phyloP scores from a whole-genome alignment of 208 protist genomes.

The Wallacemonas rigidus region DNA sequence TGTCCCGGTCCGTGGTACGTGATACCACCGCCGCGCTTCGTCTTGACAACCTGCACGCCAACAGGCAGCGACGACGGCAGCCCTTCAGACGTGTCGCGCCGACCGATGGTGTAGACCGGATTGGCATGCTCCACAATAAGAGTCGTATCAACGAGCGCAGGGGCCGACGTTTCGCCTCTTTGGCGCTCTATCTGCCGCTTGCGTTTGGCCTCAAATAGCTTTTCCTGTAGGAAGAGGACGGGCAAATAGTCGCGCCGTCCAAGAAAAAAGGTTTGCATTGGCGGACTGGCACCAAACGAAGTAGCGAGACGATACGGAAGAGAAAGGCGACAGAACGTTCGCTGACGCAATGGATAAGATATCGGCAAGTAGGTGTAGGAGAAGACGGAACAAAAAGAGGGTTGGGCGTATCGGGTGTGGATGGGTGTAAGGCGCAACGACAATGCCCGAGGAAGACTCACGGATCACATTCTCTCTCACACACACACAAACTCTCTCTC shows the following conservation, averaged over 20 bases:
- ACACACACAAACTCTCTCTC: no score
- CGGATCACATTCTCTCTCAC: no score
- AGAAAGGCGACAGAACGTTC: no score
- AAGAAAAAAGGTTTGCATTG: constrained; percentile 73
- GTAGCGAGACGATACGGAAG: no score
- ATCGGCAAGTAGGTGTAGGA: no score
- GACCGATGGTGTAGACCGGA: constrained; percentile 87
- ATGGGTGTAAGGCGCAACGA: no score
- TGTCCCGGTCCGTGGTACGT: constrained; percentile 90
- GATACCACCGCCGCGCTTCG: constrained; percentile 77
- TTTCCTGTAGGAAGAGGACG: constrained; percentile 72
- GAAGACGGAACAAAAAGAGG: no score
- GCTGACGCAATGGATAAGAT: no score
- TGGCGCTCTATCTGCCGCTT: constrained; percentile 42
- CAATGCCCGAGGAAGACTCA: no score
- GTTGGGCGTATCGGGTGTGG: no score
- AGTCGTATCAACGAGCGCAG: constrained; percentile 49
- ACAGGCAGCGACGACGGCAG: constrained; percentile 34
- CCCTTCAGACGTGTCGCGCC: constrained; percentile 69
- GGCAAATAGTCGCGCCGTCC: constrained; percentile 54
- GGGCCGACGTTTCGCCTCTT: constrained; percentile 33
- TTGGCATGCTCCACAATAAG: constrained; percentile 78
- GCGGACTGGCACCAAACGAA: neutral
- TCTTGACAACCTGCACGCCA: constrained; percentile 65
- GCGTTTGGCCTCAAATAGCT: constrained; percentile 71